Base-by-base conservation (phyloP, 2,329 filamentous ascomycete genomes). In the Xylaria polymorpha region DNA sequence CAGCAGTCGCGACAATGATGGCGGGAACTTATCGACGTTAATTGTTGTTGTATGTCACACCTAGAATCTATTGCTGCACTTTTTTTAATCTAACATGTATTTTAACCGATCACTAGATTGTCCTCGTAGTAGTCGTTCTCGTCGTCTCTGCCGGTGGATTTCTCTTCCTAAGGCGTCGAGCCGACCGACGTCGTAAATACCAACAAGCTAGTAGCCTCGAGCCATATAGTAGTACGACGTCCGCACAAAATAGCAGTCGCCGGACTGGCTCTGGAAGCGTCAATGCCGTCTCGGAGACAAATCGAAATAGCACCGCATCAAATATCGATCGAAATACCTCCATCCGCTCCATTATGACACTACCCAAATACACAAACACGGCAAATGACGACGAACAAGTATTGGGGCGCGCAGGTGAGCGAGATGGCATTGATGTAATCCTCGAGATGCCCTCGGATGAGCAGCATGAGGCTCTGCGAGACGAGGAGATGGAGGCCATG, bases 401-500 rank as follows among this genome's bases (percentile, higher is more conserved):
- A 1, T 85, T 98, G 57, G 96, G 90, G 8, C 88, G 94, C 5
- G 96, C 97, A 80, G 96, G 96, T 59, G 96, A 99, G 79, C 88
- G 96, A 69, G 95, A 87, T 62, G 96, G 96, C 8, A 94, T 99
- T 74, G 96, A 99, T 75, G 88, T 93, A 4, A 94, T 99, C 0
- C 82, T 98, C 14, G 94, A 98, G 79, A 89, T 92, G 73, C 94
- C 94, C 0, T 93, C 91, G 0, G 86, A 85, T 9, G 93, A 97
- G 61, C 92, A 94, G 63, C 90, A 97, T 72, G 94, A 97, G 78
- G 81, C 83, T 1, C 83, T 94, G 62, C 87, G 96, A 14, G 94
- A 98, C 71, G 89, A 93, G 35, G 93, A 98, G 79, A 98, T 98
- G 96, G 92, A 96, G 71, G 89, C 92, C 0, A 81, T 98, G 48